Evolutionary conservation across 306 rosid species (phyloP), one percentile per base, ranked within the genome.

Genomic region (Begonia masoniana): DNA sequence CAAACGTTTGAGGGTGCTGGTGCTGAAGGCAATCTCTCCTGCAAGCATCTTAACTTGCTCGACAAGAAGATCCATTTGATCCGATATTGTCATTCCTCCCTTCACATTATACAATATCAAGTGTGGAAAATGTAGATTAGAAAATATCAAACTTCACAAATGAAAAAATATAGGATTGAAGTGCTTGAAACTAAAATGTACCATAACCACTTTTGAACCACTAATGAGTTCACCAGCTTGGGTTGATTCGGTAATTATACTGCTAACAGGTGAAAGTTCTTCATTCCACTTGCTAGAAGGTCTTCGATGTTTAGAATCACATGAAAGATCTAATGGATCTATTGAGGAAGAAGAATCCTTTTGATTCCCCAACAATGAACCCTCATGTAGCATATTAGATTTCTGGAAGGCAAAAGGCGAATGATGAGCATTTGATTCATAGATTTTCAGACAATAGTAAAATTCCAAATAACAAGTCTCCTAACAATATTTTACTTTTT

Each of bases 1-100:
- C 77, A 92, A 67, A 51, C 99, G 99, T 76, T 84, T 92, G 74
- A 92, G 79, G 60, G 99, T 79, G 74, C 99, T 92, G 63, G 99
- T 87, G 74, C 84, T 74, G 59, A 92, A 85, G 50, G 99, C 99
- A 64, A 92, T 72, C 64, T 92, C 99, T 60, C 95, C 99, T 52
- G 96, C 95, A 64, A 92, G 96, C 99, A 92, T 82, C 81, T 92
- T 92, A 59, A 92, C 95, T 83, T 92, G 99, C 75, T 92, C 99
- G 35, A 71, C 93, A 56, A 87, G 96, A 68, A 92, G 93, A 69
- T 92, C 99, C 76, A 76, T 78, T 68, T 92, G 99, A 82, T 92
- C 99, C 4, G 96, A 81, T 68, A 74, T 75, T 53, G 96, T 67
- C 81, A 86, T 87, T 67, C 91, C 94, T 26, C 77, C 94, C 99